These are phyloP conservation scores for Lachancea meyersii DNA, from an alignment of 805 yeast genomes.

Conservation along the genomic window DNA sequence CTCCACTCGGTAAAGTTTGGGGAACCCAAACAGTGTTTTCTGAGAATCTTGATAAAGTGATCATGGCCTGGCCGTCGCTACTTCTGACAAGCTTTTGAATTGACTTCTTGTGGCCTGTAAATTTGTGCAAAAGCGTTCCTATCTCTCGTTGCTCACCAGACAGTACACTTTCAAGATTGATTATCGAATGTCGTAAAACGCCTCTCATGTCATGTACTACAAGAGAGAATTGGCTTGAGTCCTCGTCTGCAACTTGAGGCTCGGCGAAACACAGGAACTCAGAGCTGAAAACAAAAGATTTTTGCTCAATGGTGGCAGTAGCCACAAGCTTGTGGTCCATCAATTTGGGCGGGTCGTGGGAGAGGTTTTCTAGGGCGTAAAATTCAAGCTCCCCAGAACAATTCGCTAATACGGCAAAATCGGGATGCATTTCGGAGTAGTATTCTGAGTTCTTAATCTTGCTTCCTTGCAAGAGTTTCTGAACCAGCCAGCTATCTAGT, in stretches of 20 bases:
- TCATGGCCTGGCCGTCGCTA: slow-evolving; percentile 52
- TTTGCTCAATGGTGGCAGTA: slow-evolving; percentile 19
- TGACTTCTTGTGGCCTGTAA: slow-evolving; percentile 84
- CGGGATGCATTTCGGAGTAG: slow-evolving; percentile 32
- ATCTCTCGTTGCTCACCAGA: slow-evolving; percentile 11
- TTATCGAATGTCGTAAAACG: slow-evolving; percentile 31
- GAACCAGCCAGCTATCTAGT: slow-evolving; percentile 37
- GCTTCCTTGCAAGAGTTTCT: slow-evolving; percentile 20
- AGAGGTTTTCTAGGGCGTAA: slow-evolving; percentile 45
- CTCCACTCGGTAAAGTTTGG: slow-evolving; percentile 26
- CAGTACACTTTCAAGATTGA: slow-evolving; percentile 25
- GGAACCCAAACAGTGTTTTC: slow-evolving; percentile 58
- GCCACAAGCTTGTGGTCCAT: slow-evolving; percentile 38
- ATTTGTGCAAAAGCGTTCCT: slow-evolving; percentile 43
- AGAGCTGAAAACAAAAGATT: slow-evolving; percentile 31
- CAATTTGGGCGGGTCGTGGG: slow-evolving; percentile 50
- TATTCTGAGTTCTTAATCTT: slow-evolving; percentile 19
- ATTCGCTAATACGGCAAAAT: slow-evolving; percentile 39
- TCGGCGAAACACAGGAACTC: slow-evolving; percentile 35
- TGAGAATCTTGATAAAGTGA: slow-evolving; percentile 52
- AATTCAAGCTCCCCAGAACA: slow-evolving; percentile 38
- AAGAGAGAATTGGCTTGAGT: slow-evolving; percentile 33
- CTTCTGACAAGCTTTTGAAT: slow-evolving; percentile 63
- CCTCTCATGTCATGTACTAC: slow-evolving; percentile 43
- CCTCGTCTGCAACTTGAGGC: slow-evolving; percentile 23